Conservation (phyloP, 192 early-diverging fungal species). For the Coemansia sp. region DNA sequence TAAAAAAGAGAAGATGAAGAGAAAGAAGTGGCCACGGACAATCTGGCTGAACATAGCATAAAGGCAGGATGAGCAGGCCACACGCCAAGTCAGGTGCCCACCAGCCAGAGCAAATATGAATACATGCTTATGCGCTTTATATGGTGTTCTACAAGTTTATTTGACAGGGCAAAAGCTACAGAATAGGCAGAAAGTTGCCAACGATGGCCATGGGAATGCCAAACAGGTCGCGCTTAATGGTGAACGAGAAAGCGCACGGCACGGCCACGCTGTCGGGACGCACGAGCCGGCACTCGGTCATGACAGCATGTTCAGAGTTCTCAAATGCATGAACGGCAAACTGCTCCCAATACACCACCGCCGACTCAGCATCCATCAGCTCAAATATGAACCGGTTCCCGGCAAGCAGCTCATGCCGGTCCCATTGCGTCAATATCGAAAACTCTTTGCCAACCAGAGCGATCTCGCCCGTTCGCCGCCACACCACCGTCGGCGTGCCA, state of each 20-base stretch:
- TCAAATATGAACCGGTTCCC: constrained; percentile 54
- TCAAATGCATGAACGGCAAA: constrained; percentile 92
- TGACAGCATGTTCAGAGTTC: constrained; percentile 84
- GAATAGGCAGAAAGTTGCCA: constrained; percentile 64
- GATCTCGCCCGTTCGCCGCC: constrained; percentile 96
- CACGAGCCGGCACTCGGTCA: constrained; percentile 84
- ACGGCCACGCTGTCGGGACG: constrained; percentile 70
- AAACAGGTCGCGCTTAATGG: constrained; percentile 96
- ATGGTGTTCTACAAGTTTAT: not conserved
- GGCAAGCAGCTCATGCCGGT: constrained; percentile 73
- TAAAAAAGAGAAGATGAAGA: not conserved
- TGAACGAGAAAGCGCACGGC: constrained; percentile 93
- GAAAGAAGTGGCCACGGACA: not conserved
- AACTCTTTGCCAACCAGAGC: constrained; percentile 96
- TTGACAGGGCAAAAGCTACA: constrained; percentile 17
- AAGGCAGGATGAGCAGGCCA: not conserved
- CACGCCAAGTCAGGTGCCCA: constrained; percentile 3
- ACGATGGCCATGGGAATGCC: constrained; percentile 87
- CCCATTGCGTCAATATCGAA: constrained; percentile 89
- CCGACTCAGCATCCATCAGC: constrained; percentile 91
- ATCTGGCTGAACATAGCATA: not conserved
- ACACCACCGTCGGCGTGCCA: constrained; percentile 94
- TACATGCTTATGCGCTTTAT: not conserved
- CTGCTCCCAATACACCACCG: constrained; percentile 94
- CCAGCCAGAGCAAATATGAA: not conserved